Base-by-base conservation (phyloP, 306 rosid species). In the Medicago arabica region DNA sequence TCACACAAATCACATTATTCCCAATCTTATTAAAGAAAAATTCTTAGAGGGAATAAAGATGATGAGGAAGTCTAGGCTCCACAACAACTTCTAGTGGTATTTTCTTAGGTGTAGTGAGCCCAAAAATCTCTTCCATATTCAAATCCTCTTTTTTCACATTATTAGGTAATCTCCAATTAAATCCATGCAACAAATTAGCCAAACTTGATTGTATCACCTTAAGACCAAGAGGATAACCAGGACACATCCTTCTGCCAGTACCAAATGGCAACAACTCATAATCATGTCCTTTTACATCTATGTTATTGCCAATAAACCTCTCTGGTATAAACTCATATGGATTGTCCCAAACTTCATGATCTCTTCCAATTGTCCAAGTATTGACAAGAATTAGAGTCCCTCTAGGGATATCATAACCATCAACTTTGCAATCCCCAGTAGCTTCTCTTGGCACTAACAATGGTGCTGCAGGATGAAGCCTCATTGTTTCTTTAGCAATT, bases 181-280 rank as follows among this genome's bases (percentile, higher is more conserved):
- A 93, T 0, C 98, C 97, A 84, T 89, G 98, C 78, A 91, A 70
- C n/a, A 91, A 60, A 43, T 93, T 93, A 0, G 98, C 96, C 80
- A 91, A 78, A 68, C 92, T 93, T 53, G 87, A 21, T 5, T 86
- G 93, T 69, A 93, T 91, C 4, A 91, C 96, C 84, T 89, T 93
- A 4, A 89, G 14, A 9, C 98, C 98, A 15, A 91, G 91, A 78
- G 88, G 74, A 62, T 93, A 89, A 4, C 96, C 97, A 8, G 96
- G 98, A 19, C 98, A 91, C 96, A 91, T 91, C 61, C 97, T 87
- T 80, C 98, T 85, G 3, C 97, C 98, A 8, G 97, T 78, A 44
- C 98, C 97, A 75, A 93, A 93, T 15, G 97, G 98, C 73, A 93
- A 49, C 13, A 93, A 73, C 83, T 89, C 96, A 41, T 9, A 93